Percentiles rank a stretch among this genome's conserved stretches.
phyloP scores from a whole-genome alignment of 73 alveolate species.

The Paramecium pentaurelia region DNA sequence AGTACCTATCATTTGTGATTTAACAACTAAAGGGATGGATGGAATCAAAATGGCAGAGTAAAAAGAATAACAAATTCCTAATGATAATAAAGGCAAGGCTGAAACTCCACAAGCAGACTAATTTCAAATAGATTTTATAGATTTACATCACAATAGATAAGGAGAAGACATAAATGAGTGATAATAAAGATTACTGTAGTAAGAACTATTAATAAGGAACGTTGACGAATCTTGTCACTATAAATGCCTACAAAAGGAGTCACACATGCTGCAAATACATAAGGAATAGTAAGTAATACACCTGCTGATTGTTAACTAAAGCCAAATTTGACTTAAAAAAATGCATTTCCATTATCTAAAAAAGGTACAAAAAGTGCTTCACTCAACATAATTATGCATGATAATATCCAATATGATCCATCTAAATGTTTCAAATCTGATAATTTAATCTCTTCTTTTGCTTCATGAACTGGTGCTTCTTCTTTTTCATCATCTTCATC shows the following conservation, averaged over 20 bases:
- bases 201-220: background rate
- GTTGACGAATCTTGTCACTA: background rate
- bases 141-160: background rate
- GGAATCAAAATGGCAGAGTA: conserved; percentile 12
- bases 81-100: background rate
- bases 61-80: background rate
- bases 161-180: background rate
- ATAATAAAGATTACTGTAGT: background rate
- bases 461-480: background rate
- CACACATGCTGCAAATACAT: conserved; percentile 17
- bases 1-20: background rate
- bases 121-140: background rate
- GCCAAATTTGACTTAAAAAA: background rate
- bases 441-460: conserved; percentile 27
- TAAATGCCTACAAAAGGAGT: conserved; percentile 3
- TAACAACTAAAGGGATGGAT: background rate
- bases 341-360: conserved; percentile 31
- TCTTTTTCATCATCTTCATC: background rate
- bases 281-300: background rate
- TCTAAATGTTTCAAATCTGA: background rate
- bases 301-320: conserved; percentile 22
- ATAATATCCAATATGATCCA: conserved; percentile 20
- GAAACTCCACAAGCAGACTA: conserved; percentile 11
- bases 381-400: conserved; percentile 4
- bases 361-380: conserved; percentile 8